These are phyloP conservation scores for Ustilago tritici DNA, from an alignment of 1,284 basidiomycete species.

Conservation along the genomic window DNA sequence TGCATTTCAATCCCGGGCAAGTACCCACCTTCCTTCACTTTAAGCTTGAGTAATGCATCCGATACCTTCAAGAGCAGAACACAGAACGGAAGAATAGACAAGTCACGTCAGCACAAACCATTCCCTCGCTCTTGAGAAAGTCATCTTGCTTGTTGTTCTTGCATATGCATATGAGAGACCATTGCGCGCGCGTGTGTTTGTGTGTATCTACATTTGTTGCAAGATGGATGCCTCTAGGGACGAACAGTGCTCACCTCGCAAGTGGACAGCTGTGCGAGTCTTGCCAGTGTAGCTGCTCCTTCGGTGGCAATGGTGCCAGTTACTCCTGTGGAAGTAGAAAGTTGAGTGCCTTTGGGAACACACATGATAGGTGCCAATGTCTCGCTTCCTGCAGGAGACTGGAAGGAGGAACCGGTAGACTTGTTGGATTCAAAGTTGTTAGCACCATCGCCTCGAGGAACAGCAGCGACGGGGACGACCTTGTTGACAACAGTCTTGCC, in stretches of 20 bases:
- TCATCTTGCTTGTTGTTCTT: background rate
- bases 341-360: conserved; percentile 44
- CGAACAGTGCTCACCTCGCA: conserved; percentile 52
- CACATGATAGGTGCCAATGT: conserved; percentile 48
- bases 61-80: conserved; percentile 75
- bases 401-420: conserved; percentile 29
- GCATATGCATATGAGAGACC: background rate
- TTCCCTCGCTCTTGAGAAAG: background rate
- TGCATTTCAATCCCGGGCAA: conserved; percentile 82
- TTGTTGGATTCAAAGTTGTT: conserved; percentile 15
- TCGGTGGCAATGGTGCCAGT: conserved; percentile 2
- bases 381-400: conserved; percentile 38
- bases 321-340: conserved; percentile 12
- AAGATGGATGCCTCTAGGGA: conserved; percentile 14
- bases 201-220: conserved; percentile 14
- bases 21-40: conserved; percentile 80
- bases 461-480: conserved; percentile 33
- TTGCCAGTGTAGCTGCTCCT: conserved; percentile 29
- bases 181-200: background rate
- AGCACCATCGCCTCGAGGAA: conserved; percentile 30
- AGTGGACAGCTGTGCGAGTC: conserved; percentile 48
- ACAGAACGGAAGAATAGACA: conserved; percentile 9
- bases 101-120: conserved; percentile 3
- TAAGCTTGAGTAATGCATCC: conserved; percentile 89
- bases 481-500: conserved; percentile 13